These are phyloP conservation scores for Ceriops tagal DNA, from an alignment of 345 rosid species.

Conservation along the genomic window DNA sequence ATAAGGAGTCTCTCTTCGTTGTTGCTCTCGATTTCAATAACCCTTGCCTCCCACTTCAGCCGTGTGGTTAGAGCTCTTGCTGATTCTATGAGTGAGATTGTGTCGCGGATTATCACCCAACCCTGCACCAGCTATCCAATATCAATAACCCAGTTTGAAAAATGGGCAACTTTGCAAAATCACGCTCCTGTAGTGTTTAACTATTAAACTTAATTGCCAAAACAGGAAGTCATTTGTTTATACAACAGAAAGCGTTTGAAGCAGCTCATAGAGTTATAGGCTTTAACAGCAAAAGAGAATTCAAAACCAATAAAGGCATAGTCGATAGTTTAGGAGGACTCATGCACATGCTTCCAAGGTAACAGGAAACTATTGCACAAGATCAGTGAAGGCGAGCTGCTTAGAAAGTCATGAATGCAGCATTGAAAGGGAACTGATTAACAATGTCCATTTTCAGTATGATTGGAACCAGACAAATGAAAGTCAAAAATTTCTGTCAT, in stretches of 20 bases:
- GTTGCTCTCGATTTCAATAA: slow-evolving; percentile 73
- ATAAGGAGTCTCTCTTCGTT: slow-evolving; percentile 87
- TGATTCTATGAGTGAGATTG: slow-evolving; percentile 58
- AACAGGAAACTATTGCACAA: background rate
- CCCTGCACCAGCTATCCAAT: slow-evolving; percentile 52
- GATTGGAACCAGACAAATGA: background rate
- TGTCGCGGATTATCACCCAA: slow-evolving; percentile 89
- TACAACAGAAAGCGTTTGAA: too few relatives aligned
- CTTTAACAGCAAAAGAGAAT: too few relatives aligned
- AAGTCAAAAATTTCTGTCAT: background rate
- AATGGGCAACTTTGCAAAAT: background rate
- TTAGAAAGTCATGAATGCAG: background rate
- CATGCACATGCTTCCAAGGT: background rate
- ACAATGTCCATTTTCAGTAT: background rate
- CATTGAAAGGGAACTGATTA: background rate
- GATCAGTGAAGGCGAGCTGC: background rate
- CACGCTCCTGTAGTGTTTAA: background rate
- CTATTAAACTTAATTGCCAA: background rate
- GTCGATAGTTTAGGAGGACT: background rate
- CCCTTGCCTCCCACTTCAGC: slow-evolving; percentile 96
- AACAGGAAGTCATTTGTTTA: background rate
- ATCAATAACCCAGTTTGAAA: background rate
- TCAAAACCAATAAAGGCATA: background rate
- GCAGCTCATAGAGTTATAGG: too few relatives aligned
- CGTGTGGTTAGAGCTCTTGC: slow-evolving; percentile 63